Base-by-base conservation (phyloP, 805 yeast genomes). In the Candida quercuum region DNA sequence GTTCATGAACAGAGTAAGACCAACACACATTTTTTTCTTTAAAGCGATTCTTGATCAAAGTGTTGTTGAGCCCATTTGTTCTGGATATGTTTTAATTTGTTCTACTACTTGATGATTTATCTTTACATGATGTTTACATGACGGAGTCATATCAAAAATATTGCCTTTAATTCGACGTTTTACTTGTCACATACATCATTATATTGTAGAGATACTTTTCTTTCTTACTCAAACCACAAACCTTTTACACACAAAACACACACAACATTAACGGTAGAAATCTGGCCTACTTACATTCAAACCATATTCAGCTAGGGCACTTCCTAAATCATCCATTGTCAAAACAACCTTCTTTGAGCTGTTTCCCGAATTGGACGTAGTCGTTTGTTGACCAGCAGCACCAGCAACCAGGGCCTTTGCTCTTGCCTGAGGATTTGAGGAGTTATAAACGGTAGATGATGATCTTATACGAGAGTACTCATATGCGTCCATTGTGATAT, bases 401-500 rank as follows among this genome's bases (percentile, higher is more conserved):
- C 86, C 86, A 33, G 85, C 81, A 52, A 76, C 64, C 37, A 86
- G 66, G 23, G 86, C 91, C 49, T 86, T 74, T 0, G 93, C 94
- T 52, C 94, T 71, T 2, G 79, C 82, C 56, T 86, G 95, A 7
- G 96, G 95, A 54, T 86, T 86, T 31, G 85, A 71, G 5, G 95
- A 78, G 51, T 82, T 81, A 51, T 85, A 80, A n/a, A 89, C 94
- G 0, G 96, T 78, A 11, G 87, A 78, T 5, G 86, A 69, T n/a
- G 93, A 86, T 45, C 98, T 73, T 47, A 93, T 93, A 43, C 98
- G 69, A 8, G 96, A 85, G 56, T 87, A 89, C 57, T 93, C 99
- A 57, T 87, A 93, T 0, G 99, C 97, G 56, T 93, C 98, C 13
- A 88, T 86, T 2, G 99, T 96, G 22, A 93, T 81, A 57, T 93